Conservation (phyloP, 2,329 filamentous ascomycete genomes). For the Xylogone sp. region DNA sequence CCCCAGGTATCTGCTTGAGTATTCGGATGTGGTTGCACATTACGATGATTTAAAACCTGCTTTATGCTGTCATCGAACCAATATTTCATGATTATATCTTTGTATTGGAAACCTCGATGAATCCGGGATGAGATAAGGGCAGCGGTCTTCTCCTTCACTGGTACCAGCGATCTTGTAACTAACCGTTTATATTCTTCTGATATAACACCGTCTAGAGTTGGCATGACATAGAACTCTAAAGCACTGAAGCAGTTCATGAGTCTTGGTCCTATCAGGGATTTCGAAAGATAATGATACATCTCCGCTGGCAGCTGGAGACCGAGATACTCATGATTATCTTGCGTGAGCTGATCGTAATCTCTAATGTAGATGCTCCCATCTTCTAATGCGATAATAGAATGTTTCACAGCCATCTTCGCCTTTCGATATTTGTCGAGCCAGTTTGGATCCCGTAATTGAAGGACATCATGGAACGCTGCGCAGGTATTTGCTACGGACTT, state of each 20-base stretch:
- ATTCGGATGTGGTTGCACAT: slow-evolving; percentile 45
- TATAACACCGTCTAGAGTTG: slow-evolving; percentile 81
- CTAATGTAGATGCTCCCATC: slow-evolving; percentile 70
- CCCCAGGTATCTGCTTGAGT: slow-evolving; percentile 61
- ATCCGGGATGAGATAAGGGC: slow-evolving; percentile 75
- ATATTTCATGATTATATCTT: slow-evolving; percentile 70
- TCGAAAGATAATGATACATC: slow-evolving; percentile 84
- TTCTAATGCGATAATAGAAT: slow-evolving; percentile 69
- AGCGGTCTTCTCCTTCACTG: slow-evolving; percentile 72
- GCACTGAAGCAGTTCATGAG: slow-evolving; percentile 80
- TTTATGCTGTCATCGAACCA: slow-evolving; percentile 78
- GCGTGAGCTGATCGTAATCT: slow-evolving; percentile 69
- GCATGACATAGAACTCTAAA: slow-evolving; percentile 70
- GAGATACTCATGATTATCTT: slow-evolving; percentile 84
- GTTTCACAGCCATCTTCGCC: slow-evolving; percentile 77
- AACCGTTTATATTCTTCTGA: slow-evolving; percentile 78
- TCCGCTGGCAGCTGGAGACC: slow-evolving; percentile 88
- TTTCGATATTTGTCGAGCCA: slow-evolving; percentile 87
- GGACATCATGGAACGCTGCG: slow-evolving; percentile 73
- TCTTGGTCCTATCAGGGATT: slow-evolving; percentile 73
- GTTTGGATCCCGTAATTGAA: slow-evolving; percentile 64
- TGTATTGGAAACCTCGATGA: slow-evolving; percentile 78
- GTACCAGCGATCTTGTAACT: slow-evolving; percentile 69
- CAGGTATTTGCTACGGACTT: slow-evolving; percentile 71
- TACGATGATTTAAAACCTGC: slow-evolving; percentile 63